Base-by-base conservation (phyloP, 305 asterid species). In the Rubia peregrina region DNA sequence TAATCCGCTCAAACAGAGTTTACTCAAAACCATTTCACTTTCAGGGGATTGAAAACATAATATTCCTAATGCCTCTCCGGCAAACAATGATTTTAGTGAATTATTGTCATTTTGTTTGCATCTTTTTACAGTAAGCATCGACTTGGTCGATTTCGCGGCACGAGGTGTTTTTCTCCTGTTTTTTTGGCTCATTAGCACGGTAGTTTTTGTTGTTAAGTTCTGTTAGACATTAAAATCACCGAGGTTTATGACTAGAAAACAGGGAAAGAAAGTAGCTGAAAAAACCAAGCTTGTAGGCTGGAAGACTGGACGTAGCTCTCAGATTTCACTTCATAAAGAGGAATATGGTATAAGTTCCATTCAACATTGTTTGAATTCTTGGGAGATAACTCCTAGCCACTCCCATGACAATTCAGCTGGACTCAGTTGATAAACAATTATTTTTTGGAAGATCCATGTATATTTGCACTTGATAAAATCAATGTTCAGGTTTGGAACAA, bases 371-470 rank as follows among this genome's bases (percentile, higher is more conserved):
- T 21, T 30, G 53, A 60, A n/a, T 24, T 38, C 77, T 12, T 67
- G 68, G 68, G 40, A 73, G 30, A 44, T 43, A 57, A 57, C 62
- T 73, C 76, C 72, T 22, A 65, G 41, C 70, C 70, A 66, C 21
- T 66, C 49, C 43, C 21, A 62, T 36, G 46, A 62, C 41, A 36
- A 36, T 14, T 16, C 24, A 7, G 66, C 44, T 30, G 66, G 65
- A 42, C 46, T 12, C 67, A 22, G 16, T 26, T 19, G 24, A n/a
- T 8, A 9, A 65, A 64, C 49, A 19, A 43, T 4, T 19, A 22
- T 12, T 6, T 6, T 10, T 16, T 65, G 57, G 10, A 61, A 16
- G 24, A 16, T 64, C 3, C 13, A 3, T 64, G 21, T 5, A 51
- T 51, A 16, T 51, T 51, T 51, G 41, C 21, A 36, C 48, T 62